phyloP scores from a whole-genome alignment of 2,329 filamentous ascomycete species.

The Pseudofabraea citricarpa region DNA sequence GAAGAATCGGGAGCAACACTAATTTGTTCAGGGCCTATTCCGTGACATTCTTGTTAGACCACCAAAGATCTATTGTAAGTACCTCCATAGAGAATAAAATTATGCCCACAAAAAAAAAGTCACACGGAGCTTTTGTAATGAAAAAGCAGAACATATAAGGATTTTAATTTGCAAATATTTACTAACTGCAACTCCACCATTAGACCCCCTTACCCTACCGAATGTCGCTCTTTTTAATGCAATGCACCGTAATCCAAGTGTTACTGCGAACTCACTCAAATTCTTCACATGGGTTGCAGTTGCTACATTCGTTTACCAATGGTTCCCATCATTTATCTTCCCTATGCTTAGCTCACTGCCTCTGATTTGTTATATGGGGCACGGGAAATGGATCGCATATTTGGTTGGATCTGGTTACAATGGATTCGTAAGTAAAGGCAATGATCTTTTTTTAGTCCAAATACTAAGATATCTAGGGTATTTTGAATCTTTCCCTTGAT shows the following conservation, averaged over 20 bases:
- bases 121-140: too few species aligned
- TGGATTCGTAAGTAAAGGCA: constrained; percentile 21
- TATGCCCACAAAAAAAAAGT: too few species aligned
- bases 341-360: constrained; percentile 22
- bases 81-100: too few species aligned
- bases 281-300: constrained; percentile 23
- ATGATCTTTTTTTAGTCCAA: background rate
- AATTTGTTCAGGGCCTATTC: constrained; percentile 23
- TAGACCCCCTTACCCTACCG: constrained; percentile 23
- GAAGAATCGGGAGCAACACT: too few species aligned
- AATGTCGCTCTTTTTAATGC: constrained; percentile 28
- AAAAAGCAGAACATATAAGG: too few species aligned
- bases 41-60: constrained; percentile 27
- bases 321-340: constrained; percentile 28
- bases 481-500: constrained; percentile 26
- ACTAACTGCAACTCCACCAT: too few species aligned
- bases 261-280: constrained; percentile 23
- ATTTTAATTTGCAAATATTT: too few species aligned
- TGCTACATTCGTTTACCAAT: constrained; percentile 26
- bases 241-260: constrained; percentile 25
- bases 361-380: constrained; percentile 12
- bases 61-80: constrained; percentile 27
- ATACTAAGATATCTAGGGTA: background rate
- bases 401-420: constrained; percentile 25
- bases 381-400: constrained; percentile 28